Base-by-base conservation (phyloP, 2,329 filamentous ascomycete species). In the Aspergillus unguis region DNA sequence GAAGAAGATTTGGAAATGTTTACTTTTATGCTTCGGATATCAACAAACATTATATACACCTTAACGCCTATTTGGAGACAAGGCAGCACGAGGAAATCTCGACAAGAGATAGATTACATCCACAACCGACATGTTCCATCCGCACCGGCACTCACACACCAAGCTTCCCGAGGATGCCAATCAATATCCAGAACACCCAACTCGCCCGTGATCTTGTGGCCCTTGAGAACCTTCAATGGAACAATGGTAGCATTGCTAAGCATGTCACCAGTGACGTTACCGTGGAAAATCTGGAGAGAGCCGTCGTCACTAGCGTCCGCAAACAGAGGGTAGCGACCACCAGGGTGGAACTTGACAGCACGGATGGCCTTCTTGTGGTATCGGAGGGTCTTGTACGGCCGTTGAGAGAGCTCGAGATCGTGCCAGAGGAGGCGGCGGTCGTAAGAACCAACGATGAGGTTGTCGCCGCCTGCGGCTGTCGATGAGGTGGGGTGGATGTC, bases 201-300 rank as follows among this genome's bases (percentile, higher is more conserved):
- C 61, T 91, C 87, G 66, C 84, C 87, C 66, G 88, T 87, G 2
- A 97, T 85, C 73, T 87, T 88, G 75, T 99, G 94, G 1, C 94
- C 94, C 66, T 84, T 87, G 44, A 99, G 80, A 65, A 95, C 90
- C 80, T 97, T 99, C 58, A 99, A 81, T 6, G 94, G 94, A 47
- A 97, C 94, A 65, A 99, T 96, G 10, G 87, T 95, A 5, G 94
- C 92, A 66, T 96, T 96, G 77, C 95, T 91, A 83, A 99, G 90
- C 69, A 96, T 79, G 70, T 99, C 94, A 56, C 86, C 90, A 29
- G 95, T 91, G 28, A 97, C 92, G 74, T 92, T 95, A 52, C 91
- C 92, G 70, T 97, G 92, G 83, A 97, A 97, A 49, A 99, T 88
- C 71, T 99, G 94, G 60, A 97, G 76, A 23, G 87, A 90, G 28